Conservation (phyloP, 768 basidiomycete genomes). For the Amanita phalloides region DNA sequence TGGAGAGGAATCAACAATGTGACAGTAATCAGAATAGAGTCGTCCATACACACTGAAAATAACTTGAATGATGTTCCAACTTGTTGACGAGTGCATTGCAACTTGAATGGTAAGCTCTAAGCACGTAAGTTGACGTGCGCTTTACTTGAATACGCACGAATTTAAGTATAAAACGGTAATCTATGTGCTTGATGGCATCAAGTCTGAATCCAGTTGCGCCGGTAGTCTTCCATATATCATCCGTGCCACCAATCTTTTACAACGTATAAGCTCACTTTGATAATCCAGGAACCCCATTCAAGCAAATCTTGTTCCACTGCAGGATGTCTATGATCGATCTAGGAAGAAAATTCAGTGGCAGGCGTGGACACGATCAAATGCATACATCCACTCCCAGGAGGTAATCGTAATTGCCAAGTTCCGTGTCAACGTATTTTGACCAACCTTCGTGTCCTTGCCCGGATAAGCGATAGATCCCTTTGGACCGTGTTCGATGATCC, state of each 20-base stretch:
- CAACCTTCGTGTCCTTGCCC: constrained; percentile 63
- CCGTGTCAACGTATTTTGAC: constrained; percentile 71
- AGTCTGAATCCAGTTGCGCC: constrained; percentile 69
- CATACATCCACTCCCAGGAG: constrained; percentile 65
- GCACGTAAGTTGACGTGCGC: background rate
- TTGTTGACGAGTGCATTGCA: constrained; percentile 37
- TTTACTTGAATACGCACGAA: constrained; percentile 39
- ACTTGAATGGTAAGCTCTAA: constrained; percentile 21
- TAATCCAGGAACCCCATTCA: constrained; percentile 72
- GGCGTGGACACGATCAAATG: constrained; percentile 3
- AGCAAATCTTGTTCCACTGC: constrained; percentile 66
- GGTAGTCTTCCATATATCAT: constrained; percentile 37
- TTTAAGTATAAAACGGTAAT: constrained; percentile 52
- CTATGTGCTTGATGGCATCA: constrained; percentile 89
- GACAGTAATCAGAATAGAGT: background rate
- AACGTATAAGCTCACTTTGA: constrained; percentile 24
- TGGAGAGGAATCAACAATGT: constrained; percentile 16
- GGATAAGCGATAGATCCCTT: constrained; percentile 64
- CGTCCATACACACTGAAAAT: constrained; percentile 43
- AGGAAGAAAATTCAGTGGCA: background rate
- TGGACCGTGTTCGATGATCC: constrained; percentile 56
- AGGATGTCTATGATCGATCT: constrained; percentile 83
- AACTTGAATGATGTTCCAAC: constrained; percentile 33
- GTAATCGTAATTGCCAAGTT: constrained; percentile 86
- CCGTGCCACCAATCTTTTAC: background rate